Base-by-base conservation (phyloP, 2,329 filamentous ascomycete genomes). In the Pestalotiopsis sp. region DNA sequence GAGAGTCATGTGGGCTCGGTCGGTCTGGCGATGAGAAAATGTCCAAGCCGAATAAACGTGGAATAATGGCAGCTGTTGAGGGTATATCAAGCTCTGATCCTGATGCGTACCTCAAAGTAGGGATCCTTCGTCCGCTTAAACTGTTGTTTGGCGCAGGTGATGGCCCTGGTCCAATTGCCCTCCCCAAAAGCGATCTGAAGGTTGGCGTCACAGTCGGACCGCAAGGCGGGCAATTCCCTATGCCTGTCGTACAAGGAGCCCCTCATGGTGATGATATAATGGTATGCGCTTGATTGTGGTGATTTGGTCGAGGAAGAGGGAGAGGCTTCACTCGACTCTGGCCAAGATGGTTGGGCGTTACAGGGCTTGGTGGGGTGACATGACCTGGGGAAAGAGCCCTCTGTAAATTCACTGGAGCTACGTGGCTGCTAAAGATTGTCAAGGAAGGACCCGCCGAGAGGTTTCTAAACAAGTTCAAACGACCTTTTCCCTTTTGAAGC, bases 161-260 rank as follows among this genome's bases (percentile, higher is more conserved):
- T 79, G 66, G 84, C 86, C 17, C 79, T 78, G 20, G 80, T 72
- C 87, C 87, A 90, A 76, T 86, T 87, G 65, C 83, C 81, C 67
- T 87, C 85, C 56, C 81, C 80, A 68, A 87, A 90, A 66, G 86
- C 86, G 14, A 83, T 81, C 78, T 88, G 85, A 11, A 90, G 81
- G 79, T 87, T 84, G 65, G 86, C 20, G 9, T 70, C 69, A 2
- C 71, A 71, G 12, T 68, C 67, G 4, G 63, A 31, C 59, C 72
- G 73, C 41, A 75, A 65, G 13, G 71, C 23, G 4, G 71, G 68
- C 65, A 31, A 62, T 11, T 20, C 4, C 25, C 36, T 39, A 12
- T 20, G 6, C 56, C 31, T 59, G 13, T 36, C n/a, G 25, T 41
- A 13, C 68, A 52, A 49, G 66, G 69, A 67, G 6, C 65, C 69